Evolutionary conservation across 2,329 filamentous ascomycete genomes (phyloP).

Genomic region (Colletotrichum scovillei): DNA sequence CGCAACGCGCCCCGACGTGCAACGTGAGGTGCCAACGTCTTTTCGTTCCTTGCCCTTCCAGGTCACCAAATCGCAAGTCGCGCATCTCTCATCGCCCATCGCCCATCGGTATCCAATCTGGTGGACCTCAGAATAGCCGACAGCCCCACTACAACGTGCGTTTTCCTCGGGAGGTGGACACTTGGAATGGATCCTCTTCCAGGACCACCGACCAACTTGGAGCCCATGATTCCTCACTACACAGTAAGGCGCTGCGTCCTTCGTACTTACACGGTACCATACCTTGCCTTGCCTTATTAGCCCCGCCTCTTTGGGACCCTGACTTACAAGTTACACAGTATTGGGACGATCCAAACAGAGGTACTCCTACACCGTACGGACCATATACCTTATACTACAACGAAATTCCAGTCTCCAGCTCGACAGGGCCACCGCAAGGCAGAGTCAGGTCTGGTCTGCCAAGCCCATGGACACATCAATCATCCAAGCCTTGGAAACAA

Average conservation of each 20-base stretch:
- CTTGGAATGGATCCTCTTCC: not conserved
- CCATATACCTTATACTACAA: not conserved
- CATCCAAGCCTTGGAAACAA: not conserved
- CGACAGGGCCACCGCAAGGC: not conserved
- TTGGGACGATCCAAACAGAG: not conserved
- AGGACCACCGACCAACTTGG: not conserved
- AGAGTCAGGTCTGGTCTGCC: not conserved
- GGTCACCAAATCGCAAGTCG: not conserved
- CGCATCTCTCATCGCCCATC: not conserved
- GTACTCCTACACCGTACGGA: not conserved
- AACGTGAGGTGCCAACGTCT: not conserved
- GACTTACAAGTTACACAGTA: not conserved
- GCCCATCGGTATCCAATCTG: not conserved
- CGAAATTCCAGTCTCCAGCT: not conserved
- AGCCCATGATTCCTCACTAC: too few relatives aligned
- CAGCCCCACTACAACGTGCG: not conserved
- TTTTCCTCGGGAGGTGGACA: constrained; percentile 6
- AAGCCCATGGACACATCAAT: not conserved
- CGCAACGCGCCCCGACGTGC: too few relatives aligned
- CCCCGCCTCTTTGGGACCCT: not conserved
- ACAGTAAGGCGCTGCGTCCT: too few relatives aligned
- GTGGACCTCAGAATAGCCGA: constrained; percentile 1
- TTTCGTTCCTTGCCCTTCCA: not conserved
- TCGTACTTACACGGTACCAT: too few relatives aligned
- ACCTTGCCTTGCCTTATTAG: too few relatives aligned